These are phyloP conservation scores for Rhodotorula toruloides DNA, from an alignment of 768 basidiomycete species.

Conservation along the genomic window DNA sequence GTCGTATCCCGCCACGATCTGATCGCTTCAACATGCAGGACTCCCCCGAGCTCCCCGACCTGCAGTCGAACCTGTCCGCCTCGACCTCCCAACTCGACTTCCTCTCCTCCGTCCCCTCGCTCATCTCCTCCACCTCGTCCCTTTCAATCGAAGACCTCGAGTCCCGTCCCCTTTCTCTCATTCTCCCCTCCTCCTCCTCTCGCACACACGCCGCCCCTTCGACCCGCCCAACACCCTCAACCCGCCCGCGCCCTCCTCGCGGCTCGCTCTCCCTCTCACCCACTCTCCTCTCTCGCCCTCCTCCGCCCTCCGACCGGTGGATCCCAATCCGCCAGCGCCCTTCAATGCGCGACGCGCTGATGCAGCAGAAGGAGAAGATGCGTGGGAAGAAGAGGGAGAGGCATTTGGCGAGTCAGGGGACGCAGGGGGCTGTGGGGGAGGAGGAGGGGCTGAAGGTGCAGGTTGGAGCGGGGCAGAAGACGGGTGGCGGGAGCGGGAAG, in stretches of 20 bases:
- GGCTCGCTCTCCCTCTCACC: slow-evolving; percentile 8
- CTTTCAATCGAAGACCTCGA: slow-evolving; percentile 39
- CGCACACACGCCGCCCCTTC: background rate
- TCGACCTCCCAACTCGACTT: slow-evolving; percentile 46
- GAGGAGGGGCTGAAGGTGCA: slow-evolving; percentile 37
- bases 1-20: background rate
- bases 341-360: slow-evolving; percentile 32
- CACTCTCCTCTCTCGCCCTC: slow-evolving; percentile 2
- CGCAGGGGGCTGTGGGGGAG: slow-evolving; percentile 33
- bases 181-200: slow-evolving; percentile 27
- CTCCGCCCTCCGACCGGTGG: slow-evolving; percentile 35
- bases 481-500: slow-evolving; percentile 19
- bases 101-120: slow-evolving; percentile 36
- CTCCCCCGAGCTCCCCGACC: slow-evolving; percentile 48
- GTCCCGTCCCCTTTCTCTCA: slow-evolving; percentile 39
- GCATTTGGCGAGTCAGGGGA: slow-evolving; percentile 43
- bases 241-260: slow-evolving; percentile 10
- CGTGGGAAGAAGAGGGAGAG: slow-evolving; percentile 46
- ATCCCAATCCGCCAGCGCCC: slow-evolving; percentile 40
- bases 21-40: slow-evolving; percentile 40
- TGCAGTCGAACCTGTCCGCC: slow-evolving; percentile 46
- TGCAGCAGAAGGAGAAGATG: slow-evolving; percentile 44
- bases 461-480: slow-evolving; percentile 36
- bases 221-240: slow-evolving; percentile 9
- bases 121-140: slow-evolving; percentile 8